Conservation (phyloP, 257 asterid species). For the Sherardia arvensis region DNA sequence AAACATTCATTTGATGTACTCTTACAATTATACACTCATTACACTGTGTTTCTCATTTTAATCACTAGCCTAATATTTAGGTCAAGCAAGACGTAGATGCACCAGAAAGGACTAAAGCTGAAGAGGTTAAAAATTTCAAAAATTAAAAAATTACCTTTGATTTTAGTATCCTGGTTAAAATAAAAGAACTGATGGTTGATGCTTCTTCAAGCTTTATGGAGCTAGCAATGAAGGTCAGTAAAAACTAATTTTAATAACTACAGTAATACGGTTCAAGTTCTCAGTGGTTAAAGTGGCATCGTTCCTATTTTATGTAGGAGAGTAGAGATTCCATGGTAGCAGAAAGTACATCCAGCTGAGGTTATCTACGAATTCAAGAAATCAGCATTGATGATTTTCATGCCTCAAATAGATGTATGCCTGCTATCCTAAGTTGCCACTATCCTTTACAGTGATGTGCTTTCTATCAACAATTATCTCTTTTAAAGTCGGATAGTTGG, state of each 20-base stretch:
- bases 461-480: not conserved
- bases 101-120: conserved; percentile 70
- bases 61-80: conserved; percentile 21
- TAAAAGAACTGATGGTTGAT: conserved; percentile 80
- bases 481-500: not conserved
- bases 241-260: not conserved
- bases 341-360: conserved; percentile 26
- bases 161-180: conserved; percentile 57
- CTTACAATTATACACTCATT: too few species aligned
- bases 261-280: too few species aligned
- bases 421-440: not conserved
- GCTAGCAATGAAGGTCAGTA: conserved; percentile 60
- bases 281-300: not conserved
- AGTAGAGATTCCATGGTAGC: conserved; percentile 31
- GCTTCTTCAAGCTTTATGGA: conserved; percentile 84
- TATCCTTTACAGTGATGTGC: not conserved
- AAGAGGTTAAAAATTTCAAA: conserved; percentile 56
- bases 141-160: conserved; percentile 71
- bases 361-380: conserved; percentile 79
- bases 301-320: conserved; percentile 32
- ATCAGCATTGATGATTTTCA: conserved; percentile 60
- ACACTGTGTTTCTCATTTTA: not conserved
- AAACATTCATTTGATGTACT: not conserved
- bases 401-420: conserved; percentile 62
- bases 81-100: conserved; percentile 69